Evolutionary conservation across 2,329 filamentous ascomycete genomes (phyloP), one percentile per base, ranked within the genome.

Genomic region (Sarocladium strictum): DNA sequence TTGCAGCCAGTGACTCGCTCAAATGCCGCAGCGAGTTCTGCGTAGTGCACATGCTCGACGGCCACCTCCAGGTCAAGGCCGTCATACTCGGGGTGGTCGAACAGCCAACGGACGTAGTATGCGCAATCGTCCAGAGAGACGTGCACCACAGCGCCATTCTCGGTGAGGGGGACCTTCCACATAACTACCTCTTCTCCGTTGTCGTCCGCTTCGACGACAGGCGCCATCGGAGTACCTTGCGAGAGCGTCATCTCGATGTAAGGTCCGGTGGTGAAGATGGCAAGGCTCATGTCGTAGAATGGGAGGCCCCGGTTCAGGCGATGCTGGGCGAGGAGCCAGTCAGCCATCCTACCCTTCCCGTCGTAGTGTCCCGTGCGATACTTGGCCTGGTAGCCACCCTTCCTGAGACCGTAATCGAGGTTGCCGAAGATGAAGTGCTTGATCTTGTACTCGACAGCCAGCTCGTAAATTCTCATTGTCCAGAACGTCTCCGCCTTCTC

Each of bases 81-180:
- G 19, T 52, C 59, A 14, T 58, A 35, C 3, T 54, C 24, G 2
- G 62, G 62, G 40, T 59, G 53, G 50, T 65, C 63, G 21, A 65
- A 59, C 1, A 64, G 33, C 64, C 64, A 66, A 9, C 58, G 55
- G 3, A 55, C 59, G 49, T 66, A 66, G 29, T 54, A 32, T 2
- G 58, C 64, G 10, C 61, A 56, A 37, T 65, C 64, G 2, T 62
- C 55, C 27, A 66, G 56, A 33, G 59, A 56, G 21, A 66, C 63
- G 10, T 62, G 49, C 1, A 56, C 56, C 21, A 59, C 37, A 23
- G 51, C 55, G 17, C 40, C 58, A 12, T 58, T 27, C 21, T 47
- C 43, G 21, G 23, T 29, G 9, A 47, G 24, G 14, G 43, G 43
- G 4, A 47, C 19, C 45, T 27, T 21, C 47, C 11, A 33, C 45